Evolutionary conservation across 2,329 filamentous ascomycete genomes (phyloP), one percentile per base, ranked within the genome.

Genomic region (Fusarium tricinctum): DNA sequence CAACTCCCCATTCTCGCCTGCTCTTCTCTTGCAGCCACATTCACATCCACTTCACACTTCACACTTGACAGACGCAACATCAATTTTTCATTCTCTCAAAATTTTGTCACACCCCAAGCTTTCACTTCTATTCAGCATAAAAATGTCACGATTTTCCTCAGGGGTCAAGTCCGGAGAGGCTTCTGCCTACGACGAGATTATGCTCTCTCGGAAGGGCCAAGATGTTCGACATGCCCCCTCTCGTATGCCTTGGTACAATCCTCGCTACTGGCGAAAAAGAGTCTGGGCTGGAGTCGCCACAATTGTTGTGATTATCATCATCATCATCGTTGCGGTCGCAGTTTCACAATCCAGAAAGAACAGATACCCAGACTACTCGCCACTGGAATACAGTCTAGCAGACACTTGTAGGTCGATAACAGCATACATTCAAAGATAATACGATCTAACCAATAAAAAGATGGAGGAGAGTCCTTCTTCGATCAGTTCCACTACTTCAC

Each of bases 401-500:
- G 85, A 87, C 54, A 82, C 82, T 51, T 87, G 84, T 85, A 71
- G 74, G 83, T 72, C 30, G 8, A 10, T 13, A 22, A 8, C 14
- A 10, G 10, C 23, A n/a, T 26, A 8, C 2, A 7, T 13, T 14
- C 19, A 42, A 20, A 23, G 8, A 6, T 12, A 10, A 19, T 8
- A 55, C 42, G 53, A 38, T 67, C 48, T 53, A 43, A 51, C 47
- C 15, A 50, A n/a, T 40, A 5, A 8, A 14, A 45, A 86, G 85
- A 86, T 68, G 81, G 80, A 19, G 83, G 84, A 50, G 77, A 81
- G 40, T 73, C 68, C 15, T 88, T 88, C 71, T 87, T 87, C 73
- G 84, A 87, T 69, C 81, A 85, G 35, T 87, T 87, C 71, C 73
- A 86, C 69, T 88, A 87, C 69, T 86, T 81, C 61, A 78, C 76